phyloP scores from a whole-genome alignment of 192 early-diverging fungal species.

The Coemansia sp. region DNA sequence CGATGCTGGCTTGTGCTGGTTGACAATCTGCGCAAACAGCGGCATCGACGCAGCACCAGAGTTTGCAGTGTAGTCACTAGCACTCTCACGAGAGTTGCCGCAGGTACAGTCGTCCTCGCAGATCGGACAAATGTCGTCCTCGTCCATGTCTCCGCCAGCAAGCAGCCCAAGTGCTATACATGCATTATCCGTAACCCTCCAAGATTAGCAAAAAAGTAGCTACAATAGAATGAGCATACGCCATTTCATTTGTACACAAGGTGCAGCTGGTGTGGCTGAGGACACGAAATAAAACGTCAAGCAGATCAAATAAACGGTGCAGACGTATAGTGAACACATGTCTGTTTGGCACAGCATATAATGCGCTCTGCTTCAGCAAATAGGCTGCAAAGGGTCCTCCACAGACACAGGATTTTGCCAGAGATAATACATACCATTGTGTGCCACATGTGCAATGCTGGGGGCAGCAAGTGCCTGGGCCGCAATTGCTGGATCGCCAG shows the following conservation, averaged over 20 bases:
- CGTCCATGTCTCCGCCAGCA: slow-evolving; percentile 32
- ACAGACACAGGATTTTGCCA: neutral
- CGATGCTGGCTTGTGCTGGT: neutral
- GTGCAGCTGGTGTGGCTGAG: no score
- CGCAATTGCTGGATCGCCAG: neutral
- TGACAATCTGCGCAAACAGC: slow-evolving; percentile 35
- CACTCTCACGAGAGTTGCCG: slow-evolving; percentile 15
- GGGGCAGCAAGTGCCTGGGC: neutral
- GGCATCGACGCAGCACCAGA: slow-evolving; percentile 21
- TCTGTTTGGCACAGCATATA: no score
- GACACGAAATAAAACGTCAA: no score
- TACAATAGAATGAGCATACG: no score
- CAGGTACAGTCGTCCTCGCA: slow-evolving; percentile 54
- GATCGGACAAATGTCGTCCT: slow-evolving; percentile 54
- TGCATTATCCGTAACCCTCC: neutral
- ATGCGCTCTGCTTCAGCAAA: no score
- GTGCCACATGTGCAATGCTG: neutral
- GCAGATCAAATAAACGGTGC: no score
- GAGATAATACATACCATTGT: neutral
- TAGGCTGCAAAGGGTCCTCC: no score
- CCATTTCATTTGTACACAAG: no score
- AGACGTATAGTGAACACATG: no score
- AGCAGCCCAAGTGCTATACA: neutral
- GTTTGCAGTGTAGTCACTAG: slow-evolving; percentile 2
- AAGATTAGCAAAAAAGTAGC: no score